Evolutionary conservation across 2,329 filamentous ascomycete species (phyloP).

Genomic region (Magnaporthiopsis poae): DNA sequence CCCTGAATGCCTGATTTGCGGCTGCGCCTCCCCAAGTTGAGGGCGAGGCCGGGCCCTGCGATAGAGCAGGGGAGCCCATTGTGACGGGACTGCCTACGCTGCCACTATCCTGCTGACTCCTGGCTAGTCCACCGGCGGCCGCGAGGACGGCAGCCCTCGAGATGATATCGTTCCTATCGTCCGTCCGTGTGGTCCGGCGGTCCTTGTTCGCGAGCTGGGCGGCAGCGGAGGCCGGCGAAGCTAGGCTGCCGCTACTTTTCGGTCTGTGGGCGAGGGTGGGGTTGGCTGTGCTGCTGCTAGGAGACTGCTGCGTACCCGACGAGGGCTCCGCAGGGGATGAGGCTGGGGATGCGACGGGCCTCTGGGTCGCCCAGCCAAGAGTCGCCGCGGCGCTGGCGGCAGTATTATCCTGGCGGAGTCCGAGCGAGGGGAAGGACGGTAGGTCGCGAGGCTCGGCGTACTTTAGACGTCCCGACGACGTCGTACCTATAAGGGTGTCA

Average conservation of each 20-base stretch:
- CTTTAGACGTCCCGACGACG: slow-evolving; percentile 40
- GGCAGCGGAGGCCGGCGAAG: slow-evolving; percentile 29
- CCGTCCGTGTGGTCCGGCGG: slow-evolving; percentile 45
- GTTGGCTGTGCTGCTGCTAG: background rate
- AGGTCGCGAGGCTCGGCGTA: slow-evolving; percentile 65
- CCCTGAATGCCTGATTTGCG: slow-evolving; percentile 42
- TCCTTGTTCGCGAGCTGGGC: slow-evolving; percentile 31
- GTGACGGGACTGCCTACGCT: slow-evolving; percentile 20
- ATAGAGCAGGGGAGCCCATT: slow-evolving; percentile 38
- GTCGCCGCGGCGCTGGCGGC: slow-evolving; percentile 67
- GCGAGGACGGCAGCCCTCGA: slow-evolving; percentile 68
- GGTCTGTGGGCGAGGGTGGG: background rate
- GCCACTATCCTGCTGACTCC: slow-evolving; percentile 21
- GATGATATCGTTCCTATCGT: slow-evolving; percentile 44
- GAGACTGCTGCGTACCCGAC: slow-evolving; percentile 38
- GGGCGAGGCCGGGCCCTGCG: slow-evolving; percentile 24
- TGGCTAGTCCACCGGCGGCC: slow-evolving; percentile 12
- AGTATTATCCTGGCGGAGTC: slow-evolving; percentile 44
- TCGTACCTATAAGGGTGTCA: background rate
- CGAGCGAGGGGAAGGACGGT: slow-evolving; percentile 62
- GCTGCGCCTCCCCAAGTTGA: slow-evolving; percentile 54
- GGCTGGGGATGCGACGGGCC: slow-evolving; percentile 39
- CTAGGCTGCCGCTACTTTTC: background rate
- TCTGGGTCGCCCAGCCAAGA: slow-evolving; percentile 60
- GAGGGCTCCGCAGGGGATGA: slow-evolving; percentile 27